These are phyloP conservation scores for Rhizoclosmatium hyalinum DNA, from an alignment of 371 early-diverging fungal species.

Conservation along the genomic window DNA sequence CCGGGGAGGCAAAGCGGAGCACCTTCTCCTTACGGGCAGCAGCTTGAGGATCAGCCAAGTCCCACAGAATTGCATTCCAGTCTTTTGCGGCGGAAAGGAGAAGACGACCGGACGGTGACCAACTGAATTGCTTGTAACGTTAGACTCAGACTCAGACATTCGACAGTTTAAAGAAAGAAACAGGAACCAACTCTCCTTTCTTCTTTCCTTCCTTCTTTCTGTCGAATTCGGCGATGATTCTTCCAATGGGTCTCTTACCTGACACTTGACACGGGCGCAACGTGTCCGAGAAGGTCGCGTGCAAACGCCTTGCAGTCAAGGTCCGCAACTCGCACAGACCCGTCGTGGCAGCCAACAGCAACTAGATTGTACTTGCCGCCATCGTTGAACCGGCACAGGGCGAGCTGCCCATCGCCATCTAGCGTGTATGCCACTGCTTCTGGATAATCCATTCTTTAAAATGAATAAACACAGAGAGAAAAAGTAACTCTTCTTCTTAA, in stretches of 20 bases:
- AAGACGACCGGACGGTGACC: slow-evolving; percentile 39
- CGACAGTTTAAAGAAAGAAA: background rate
- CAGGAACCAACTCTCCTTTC: background rate
- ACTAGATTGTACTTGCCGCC: slow-evolving; percentile 46
- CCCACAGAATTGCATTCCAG: slow-evolving; percentile 91
- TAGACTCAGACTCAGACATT: no score
- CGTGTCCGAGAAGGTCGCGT: slow-evolving; percentile 76
- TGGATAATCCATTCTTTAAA: slow-evolving; percentile 11
- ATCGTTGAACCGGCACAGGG: slow-evolving; percentile 36
- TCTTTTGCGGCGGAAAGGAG: slow-evolving; percentile 54
- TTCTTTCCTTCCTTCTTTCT: background rate
- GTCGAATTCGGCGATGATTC: background rate
- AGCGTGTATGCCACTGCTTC: slow-evolving; percentile 15
- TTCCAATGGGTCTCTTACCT: slow-evolving; percentile 59
- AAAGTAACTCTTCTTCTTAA: background rate
- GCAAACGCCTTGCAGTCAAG: slow-evolving; percentile 81
- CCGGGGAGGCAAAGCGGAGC: slow-evolving; percentile 71
- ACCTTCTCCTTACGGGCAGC: slow-evolving; percentile 46
- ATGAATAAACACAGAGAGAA: no score
- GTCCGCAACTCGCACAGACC: slow-evolving; percentile 86
- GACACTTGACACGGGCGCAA: slow-evolving; percentile 72
- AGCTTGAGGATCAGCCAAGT: slow-evolving; percentile 63
- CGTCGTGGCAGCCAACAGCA: slow-evolving; percentile 81
- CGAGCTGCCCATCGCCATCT: background rate
- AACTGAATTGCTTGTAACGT: slow-evolving; percentile 27